Percentiles rank a stretch among this genome's conserved stretches.
These are phyloP conservation scores for Paraconiothyrium sp. DNA, from an alignment of 2,329 filamentous ascomycete genomes.

Conservation along the genomic window DNA sequence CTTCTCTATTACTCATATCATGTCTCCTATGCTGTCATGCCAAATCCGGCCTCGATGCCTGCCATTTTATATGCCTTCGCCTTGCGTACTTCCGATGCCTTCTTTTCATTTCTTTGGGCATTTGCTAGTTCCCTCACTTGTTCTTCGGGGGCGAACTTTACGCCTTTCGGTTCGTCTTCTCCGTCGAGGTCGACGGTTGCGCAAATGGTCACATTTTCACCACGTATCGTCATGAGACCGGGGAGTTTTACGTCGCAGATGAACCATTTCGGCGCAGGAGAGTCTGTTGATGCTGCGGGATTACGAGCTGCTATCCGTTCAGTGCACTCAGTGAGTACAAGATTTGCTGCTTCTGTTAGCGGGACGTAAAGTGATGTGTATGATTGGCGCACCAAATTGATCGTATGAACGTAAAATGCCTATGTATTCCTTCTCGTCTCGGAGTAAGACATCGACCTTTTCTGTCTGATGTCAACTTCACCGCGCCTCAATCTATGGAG, in stretches of 20 bases:
- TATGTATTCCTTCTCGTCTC: slow-evolving; percentile 93
- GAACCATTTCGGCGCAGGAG: slow-evolving; percentile 55
- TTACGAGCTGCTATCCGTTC: slow-evolving; percentile 83
- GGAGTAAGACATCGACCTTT: slow-evolving; percentile 90
- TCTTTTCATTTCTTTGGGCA: slow-evolving; percentile 78
- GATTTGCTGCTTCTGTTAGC: slow-evolving; percentile 73
- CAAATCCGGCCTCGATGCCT: slow-evolving; percentile 72
- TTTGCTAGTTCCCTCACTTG: slow-evolving; percentile 77
- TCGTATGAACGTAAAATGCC: slow-evolving; percentile 96
- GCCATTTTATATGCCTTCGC: slow-evolving; percentile 69
- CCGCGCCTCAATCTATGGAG: neutral
- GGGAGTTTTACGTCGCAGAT: slow-evolving; percentile 87
- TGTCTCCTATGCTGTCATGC: slow-evolving; percentile 74
- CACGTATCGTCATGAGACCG: slow-evolving; percentile 90
- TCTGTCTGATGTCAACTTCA: slow-evolving; percentile 64
- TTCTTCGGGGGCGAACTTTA: slow-evolving; percentile 71
- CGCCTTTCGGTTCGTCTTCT: slow-evolving; percentile 86
- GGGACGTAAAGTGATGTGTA: neutral
- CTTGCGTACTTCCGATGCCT: slow-evolving; percentile 58
- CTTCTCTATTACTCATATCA: neutral
- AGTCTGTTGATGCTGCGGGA: slow-evolving; percentile 37
- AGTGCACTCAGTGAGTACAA: slow-evolving; percentile 91
- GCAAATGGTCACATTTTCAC: slow-evolving; percentile 95
- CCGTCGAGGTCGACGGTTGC: slow-evolving; percentile 97
- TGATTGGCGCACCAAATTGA: slow-evolving; percentile 78